Evolutionary conservation across 495 filamentous ascomycete genomes (phyloP).

Genomic region (Elasticomyces elasticus): DNA sequence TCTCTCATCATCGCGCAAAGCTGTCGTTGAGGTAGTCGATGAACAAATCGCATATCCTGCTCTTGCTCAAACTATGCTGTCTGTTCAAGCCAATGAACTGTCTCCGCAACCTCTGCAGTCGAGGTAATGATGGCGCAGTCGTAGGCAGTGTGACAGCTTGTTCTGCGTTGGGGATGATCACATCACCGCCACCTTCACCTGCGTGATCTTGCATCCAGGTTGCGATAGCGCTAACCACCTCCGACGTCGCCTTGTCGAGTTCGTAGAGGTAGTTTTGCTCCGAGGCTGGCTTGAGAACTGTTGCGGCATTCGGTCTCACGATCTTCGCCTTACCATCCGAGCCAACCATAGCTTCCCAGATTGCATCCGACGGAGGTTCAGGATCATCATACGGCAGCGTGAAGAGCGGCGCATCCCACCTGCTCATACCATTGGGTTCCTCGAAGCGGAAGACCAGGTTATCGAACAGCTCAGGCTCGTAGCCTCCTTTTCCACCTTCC

Average conservation of each 20-base stretch:
- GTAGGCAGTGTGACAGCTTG: constrained; percentile 30
- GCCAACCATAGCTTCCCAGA: constrained; percentile 72
- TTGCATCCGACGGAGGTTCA: constrained; percentile 51
- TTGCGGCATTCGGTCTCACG: constrained; percentile 71
- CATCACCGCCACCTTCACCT: constrained; percentile 47
- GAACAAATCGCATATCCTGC: constrained; percentile 56
- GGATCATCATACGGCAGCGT: constrained; percentile 74
- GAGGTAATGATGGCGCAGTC: constrained; percentile 48
- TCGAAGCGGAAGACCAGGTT: constrained; percentile 94
- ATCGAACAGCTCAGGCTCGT: constrained; percentile 59
- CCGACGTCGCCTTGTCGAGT: constrained; percentile 75
- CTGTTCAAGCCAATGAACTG: constrained; percentile 79
- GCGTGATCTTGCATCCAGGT: constrained; percentile 59
- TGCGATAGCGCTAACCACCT: constrained; percentile 64
- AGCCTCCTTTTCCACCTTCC: constrained; percentile 17
- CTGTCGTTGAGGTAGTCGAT: constrained; percentile 64
- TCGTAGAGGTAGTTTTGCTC: constrained; percentile 74
- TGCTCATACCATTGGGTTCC: constrained; percentile 86
- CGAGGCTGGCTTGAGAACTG: constrained; percentile 58
- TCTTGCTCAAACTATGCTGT: constrained; percentile 42
- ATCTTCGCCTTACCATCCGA: constrained; percentile 42
- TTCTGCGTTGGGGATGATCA: constrained; percentile 33
- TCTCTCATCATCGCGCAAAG: constrained; percentile 29
- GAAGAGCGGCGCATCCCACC: constrained; percentile 94
- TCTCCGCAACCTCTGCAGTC: constrained; percentile 71